These are phyloP conservation scores for Melanomma pulvis-pyrius DNA, from an alignment of 495 filamentous ascomycete species.

Conservation along the genomic window DNA sequence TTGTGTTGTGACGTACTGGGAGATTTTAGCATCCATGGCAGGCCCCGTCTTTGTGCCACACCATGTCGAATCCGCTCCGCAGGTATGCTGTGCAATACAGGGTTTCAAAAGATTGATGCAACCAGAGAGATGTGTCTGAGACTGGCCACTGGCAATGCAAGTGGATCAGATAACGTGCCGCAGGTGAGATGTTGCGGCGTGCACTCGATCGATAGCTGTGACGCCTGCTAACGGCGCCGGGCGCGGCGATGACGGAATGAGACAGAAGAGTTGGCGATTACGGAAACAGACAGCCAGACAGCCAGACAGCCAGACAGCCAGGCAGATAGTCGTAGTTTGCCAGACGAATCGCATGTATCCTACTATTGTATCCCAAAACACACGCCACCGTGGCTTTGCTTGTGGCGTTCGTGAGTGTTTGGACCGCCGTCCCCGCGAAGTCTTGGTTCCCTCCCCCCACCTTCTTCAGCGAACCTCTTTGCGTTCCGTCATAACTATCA, in stretches of 20 bases:
- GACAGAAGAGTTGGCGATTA: background rate
- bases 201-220: background rate
- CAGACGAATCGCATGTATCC: background rate
- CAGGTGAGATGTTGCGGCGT: conserved; percentile 4
- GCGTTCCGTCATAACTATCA: conserved; percentile 14
- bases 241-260: background rate
- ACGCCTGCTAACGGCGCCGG: background rate
- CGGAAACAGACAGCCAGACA: background rate
- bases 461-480: conserved; percentile 2
- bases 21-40: background rate
- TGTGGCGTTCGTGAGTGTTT: background rate
- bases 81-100: conserved; percentile 6
- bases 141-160: conserved; percentile 4
- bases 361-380: background rate
- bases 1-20: no score
- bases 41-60: background rate
- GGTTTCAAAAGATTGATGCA: conserved; percentile 11
- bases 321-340: background rate
- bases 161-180: background rate
- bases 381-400: conserved; percentile 1
- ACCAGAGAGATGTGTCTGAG: background rate
- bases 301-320: background rate
- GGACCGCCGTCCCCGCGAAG: conserved; percentile 1
- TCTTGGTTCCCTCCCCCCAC: background rate
- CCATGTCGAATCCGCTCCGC: background rate